A percentile compares a stretch with the other conserved stretches of the same genome.
These are phyloP conservation scores for Hirschioporus abietinus DNA, from an alignment of 768 basidiomycete genomes.

Conservation along the genomic window DNA sequence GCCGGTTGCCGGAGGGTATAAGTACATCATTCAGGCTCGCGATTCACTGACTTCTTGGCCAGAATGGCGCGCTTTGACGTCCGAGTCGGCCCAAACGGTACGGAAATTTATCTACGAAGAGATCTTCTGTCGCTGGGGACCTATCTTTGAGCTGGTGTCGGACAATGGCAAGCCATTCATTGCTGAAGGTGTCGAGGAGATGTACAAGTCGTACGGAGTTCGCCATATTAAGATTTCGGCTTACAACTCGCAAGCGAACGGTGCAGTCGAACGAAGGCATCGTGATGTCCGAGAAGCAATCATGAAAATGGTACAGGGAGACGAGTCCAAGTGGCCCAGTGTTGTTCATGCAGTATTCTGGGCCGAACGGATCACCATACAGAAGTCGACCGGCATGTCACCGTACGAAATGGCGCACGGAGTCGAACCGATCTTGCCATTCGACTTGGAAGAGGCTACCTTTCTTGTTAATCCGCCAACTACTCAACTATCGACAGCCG, in stretches of 20 bases:
- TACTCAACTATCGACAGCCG: slow-evolving; percentile 4
- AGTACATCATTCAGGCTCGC: slow-evolving; percentile 31
- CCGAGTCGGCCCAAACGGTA: slow-evolving; percentile 23
- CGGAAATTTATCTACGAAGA: slow-evolving; percentile 32
- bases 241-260: slow-evolving; percentile 40
- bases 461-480: slow-evolving; percentile 8
- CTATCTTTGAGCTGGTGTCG: slow-evolving; percentile 31
- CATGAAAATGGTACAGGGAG: slow-evolving; percentile 28
- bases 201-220: too few species aligned
- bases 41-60: slow-evolving; percentile 29
- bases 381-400: slow-evolving; percentile 12
- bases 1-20: slow-evolving; percentile 26
- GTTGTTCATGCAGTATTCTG: slow-evolving; percentile 10
- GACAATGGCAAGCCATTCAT: slow-evolving; percentile 35
- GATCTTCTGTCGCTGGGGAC: slow-evolving; percentile 35
- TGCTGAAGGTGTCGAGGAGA: slow-evolving; percentile 23
- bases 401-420: slow-evolving; percentile 17
- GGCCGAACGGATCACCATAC: slow-evolving; percentile 16
- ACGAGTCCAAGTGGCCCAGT: slow-evolving; percentile 27
- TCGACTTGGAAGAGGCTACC: slow-evolving; percentile 18
- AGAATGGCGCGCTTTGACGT: slow-evolving; percentile 24
- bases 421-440: slow-evolving; percentile 16
- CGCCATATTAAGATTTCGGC: slow-evolving; percentile 34
- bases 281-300: slow-evolving; percentile 28
- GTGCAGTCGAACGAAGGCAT: slow-evolving; percentile 28